Conservation (phyloP, 2,329 filamentous ascomycete species). For the Cladophialophora chaetospira region DNA sequence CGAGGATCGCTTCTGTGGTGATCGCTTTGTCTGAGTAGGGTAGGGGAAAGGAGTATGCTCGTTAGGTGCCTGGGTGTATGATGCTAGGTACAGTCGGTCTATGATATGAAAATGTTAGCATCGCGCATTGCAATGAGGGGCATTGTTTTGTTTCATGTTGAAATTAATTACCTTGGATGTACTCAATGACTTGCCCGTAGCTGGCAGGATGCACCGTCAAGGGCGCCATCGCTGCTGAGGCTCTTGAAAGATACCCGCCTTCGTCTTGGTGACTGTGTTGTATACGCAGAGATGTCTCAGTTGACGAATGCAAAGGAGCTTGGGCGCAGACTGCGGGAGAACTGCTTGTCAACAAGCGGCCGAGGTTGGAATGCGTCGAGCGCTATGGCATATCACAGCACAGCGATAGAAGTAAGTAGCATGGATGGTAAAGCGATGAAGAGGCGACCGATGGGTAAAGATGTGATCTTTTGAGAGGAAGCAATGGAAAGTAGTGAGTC, state of each 20-base stretch:
- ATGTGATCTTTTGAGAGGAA: constrained; percentile 3
- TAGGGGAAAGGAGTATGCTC: constrained; percentile 85
- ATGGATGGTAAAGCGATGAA: neutral
- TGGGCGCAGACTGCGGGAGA: neutral
- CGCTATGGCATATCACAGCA: constrained; percentile 20
- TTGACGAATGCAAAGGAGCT: neutral
- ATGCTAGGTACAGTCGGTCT: constrained; percentile 95
- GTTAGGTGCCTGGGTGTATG: constrained; percentile 80
- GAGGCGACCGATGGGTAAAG: constrained; percentile 8
- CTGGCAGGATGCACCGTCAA: constrained; percentile 54
- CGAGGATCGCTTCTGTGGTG: constrained; percentile 75
- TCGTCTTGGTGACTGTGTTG: neutral
- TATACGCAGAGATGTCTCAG: neutral
- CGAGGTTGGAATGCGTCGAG: constrained; percentile 15
- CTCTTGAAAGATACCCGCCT: too few relatives aligned
- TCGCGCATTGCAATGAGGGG: constrained; percentile 37
- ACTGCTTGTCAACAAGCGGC: constrained; percentile 11
- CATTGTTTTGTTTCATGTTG: constrained; percentile 32
- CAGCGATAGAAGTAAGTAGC: constrained; percentile 4
- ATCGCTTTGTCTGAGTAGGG: constrained; percentile 60
- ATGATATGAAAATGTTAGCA: constrained; percentile 21
- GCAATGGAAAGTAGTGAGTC: neutral
- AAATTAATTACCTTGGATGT: constrained; percentile 72
- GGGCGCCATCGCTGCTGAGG: constrained; percentile 30
- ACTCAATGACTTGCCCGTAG: constrained; percentile 90